Conservation (phyloP, 2,329 filamentous ascomycete genomes). For the Pseudogymnoascus sp. region DNA sequence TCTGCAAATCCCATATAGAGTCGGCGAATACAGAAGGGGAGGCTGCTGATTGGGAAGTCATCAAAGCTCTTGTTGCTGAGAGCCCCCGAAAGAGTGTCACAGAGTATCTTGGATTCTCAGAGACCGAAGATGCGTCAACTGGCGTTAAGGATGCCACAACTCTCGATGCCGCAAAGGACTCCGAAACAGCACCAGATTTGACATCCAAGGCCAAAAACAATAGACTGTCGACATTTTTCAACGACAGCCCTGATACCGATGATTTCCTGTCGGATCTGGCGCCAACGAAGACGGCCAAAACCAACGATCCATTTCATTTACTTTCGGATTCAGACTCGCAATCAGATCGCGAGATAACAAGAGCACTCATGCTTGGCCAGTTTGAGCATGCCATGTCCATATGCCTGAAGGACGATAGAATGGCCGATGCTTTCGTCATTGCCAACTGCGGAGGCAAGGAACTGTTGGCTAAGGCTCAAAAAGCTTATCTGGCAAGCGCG, state of each 20-base stretch:
- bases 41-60: slow-evolving; percentile 91
- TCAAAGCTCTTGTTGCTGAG: slow-evolving; percentile 76
- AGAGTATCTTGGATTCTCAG: slow-evolving; percentile 81
- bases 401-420: slow-evolving; percentile 77
- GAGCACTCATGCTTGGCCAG: slow-evolving; percentile 78
- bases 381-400: slow-evolving; percentile 86
- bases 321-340: slow-evolving; percentile 76
- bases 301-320: slow-evolving; percentile 88
- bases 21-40: slow-evolving; percentile 78
- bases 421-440: slow-evolving; percentile 96
- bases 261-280: slow-evolving; percentile 80
- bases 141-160: slow-evolving; percentile 38
- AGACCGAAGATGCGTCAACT: slow-evolving; percentile 43
- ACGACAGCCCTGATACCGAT: slow-evolving; percentile 63
- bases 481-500: slow-evolving; percentile 73
- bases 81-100: slow-evolving; percentile 81
- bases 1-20: slow-evolving; percentile 73
- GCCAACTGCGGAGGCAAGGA: slow-evolving; percentile 93
- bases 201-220: slow-evolving; percentile 45
- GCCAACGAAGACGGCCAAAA: slow-evolving; percentile 84
- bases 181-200: slow-evolving; percentile 41
- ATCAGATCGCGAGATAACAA: slow-evolving; percentile 80
- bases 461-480: slow-evolving; percentile 88
- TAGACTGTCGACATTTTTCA: slow-evolving; percentile 71
- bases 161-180: slow-evolving; percentile 32